A percentile compares a stretch with the other conserved stretches of the same genome.
phyloP scores from a whole-genome alignment of 1,284 basidiomycete genomes.

The Boletus semigastroideus region DNA sequence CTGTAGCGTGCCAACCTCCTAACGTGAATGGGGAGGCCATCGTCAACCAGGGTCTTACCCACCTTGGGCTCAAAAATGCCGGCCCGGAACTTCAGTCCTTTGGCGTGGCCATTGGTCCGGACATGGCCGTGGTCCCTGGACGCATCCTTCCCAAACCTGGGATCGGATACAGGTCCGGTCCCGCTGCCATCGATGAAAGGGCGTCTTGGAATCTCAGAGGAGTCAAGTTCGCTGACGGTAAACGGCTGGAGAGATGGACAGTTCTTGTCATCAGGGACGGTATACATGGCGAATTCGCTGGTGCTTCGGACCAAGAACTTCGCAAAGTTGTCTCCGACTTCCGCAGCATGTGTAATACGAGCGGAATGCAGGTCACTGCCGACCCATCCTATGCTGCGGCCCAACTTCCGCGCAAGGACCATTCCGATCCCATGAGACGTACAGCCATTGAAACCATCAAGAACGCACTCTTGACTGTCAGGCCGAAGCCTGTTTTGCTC shows the following conservation, averaged over 20 bases:
- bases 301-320: constrained; percentile 52
- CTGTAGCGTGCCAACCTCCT: constrained; percentile 66
- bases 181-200: constrained; percentile 54
- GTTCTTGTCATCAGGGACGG: constrained; percentile 66
- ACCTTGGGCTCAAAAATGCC: constrained; percentile 58
- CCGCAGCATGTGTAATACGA: constrained; percentile 54
- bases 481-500: constrained; percentile 43
- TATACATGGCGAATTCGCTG: constrained; percentile 51
- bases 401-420: constrained; percentile 21
- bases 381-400: constrained; percentile 17
- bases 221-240: constrained; percentile 63
- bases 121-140: constrained; percentile 78
- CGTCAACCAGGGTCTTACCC: constrained; percentile 53
- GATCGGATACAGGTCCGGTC: constrained; percentile 50
- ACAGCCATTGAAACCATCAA: constrained; percentile 23
- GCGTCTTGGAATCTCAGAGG: constrained; percentile 70
- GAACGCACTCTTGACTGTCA: constrained; percentile 26
- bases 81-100: constrained; percentile 53
- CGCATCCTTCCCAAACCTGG: constrained; percentile 63
- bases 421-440: constrained; percentile 22
- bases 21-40: constrained; percentile 68
- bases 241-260: constrained; percentile 55
- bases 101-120: constrained; percentile 56
- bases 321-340: constrained; percentile 49
- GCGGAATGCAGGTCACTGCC: constrained; percentile 53